Percentiles rank a stretch among this genome's conserved stretches.
These are phyloP conservation scores for Tetrahymena borealis DNA, from an alignment of 73 alveolate genomes.

Conservation along the genomic window DNA sequence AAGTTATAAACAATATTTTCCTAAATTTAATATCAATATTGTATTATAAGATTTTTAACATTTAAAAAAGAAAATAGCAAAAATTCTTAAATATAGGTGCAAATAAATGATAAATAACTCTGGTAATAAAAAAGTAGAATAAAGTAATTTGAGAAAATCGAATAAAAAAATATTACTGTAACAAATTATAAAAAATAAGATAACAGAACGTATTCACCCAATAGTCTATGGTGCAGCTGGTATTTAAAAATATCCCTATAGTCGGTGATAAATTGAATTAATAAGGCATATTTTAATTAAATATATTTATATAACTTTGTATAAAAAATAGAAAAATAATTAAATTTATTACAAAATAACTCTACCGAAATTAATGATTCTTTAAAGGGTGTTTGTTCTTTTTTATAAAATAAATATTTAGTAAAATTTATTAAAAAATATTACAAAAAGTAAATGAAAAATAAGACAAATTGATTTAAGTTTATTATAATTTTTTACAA, in stretches of 20 bases:
- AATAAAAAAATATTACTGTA: neutral
- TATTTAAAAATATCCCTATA: neutral
- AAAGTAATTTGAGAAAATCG: neutral
- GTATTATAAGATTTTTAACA: neutral
- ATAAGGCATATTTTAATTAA: neutral
- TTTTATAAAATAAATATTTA: too few relatives aligned
- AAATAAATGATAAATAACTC: neutral
- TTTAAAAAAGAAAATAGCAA: neutral
- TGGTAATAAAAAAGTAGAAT: neutral
- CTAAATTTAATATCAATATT: neutral
- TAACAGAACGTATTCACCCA: neutral
- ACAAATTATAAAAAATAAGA: neutral
- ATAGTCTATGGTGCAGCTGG: neutral
- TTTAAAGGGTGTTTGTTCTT: too few relatives aligned
- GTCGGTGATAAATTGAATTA: neutral
- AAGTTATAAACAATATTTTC: neutral
- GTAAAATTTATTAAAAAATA: too few relatives aligned
- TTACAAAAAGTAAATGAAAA: too few relatives aligned
- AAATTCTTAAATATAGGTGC: neutral
- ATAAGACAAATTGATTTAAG: too few relatives aligned
- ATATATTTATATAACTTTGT: too few relatives aligned
- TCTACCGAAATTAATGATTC: too few relatives aligned
- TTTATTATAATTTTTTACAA: too few relatives aligned
- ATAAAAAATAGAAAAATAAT: too few relatives aligned
- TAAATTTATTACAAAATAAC: too few relatives aligned